phyloP scores from a whole-genome alignment of 73 alveolate genomes.

The Paramecium sonneborni region DNA sequence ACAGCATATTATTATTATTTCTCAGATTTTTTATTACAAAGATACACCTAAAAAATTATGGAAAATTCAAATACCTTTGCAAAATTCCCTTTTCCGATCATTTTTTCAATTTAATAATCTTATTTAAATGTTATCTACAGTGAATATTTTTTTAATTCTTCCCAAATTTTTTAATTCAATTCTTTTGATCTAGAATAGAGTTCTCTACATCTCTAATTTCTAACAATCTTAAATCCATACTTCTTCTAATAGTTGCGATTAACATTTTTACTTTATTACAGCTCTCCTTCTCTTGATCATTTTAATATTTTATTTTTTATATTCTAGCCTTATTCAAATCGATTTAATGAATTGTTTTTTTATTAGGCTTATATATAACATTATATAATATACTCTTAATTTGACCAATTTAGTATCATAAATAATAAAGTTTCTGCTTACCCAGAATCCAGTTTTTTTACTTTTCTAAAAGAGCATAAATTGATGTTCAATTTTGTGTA shows the following conservation, averaged over 20 bases:
- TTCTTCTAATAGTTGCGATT: neutral
- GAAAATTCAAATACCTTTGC: constrained; percentile 16
- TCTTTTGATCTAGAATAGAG: constrained; percentile 33
- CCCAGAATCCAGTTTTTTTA: constrained; percentile 45
- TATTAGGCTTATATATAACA: neutral
- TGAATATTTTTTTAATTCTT: neutral
- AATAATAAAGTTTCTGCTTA: neutral
- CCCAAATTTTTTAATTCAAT: neutral
- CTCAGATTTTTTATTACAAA: constrained; percentile 34
- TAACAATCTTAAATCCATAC: neutral
- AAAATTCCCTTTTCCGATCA: constrained; percentile 40
- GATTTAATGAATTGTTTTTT: neutral
- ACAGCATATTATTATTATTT: constrained; percentile 55
- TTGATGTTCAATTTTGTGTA: neutral
- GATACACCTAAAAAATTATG: constrained; percentile 44
- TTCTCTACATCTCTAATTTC: constrained; percentile 6
- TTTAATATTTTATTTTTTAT: neutral
- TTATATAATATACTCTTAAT: neutral
- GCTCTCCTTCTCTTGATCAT: neutral
- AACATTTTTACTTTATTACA: neutral
- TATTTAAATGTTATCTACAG: neutral
- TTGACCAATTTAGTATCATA: neutral
- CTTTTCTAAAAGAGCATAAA: constrained; percentile 12
- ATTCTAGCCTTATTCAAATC: neutral
- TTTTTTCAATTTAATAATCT: neutral